Conservation (phyloP, 768 basidiomycete species). For the Mycena leptocephala region DNA sequence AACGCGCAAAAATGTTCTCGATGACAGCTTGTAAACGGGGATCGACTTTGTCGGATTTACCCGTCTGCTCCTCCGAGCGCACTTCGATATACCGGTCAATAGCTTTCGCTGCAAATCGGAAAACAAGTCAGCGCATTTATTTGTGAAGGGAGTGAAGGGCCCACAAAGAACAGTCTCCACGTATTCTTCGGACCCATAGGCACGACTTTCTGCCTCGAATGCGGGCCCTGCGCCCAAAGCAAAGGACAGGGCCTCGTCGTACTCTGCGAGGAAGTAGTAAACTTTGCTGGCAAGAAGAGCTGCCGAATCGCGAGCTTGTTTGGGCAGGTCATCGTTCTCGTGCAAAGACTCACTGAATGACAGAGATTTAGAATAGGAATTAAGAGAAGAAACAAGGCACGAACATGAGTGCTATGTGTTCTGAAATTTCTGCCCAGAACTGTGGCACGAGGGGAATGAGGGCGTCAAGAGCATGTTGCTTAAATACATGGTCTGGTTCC, state of each 20-base stretch:
- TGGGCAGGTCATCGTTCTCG: constrained; percentile 84
- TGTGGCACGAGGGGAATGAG: constrained; percentile 90
- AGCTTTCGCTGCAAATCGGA: constrained; percentile 80
- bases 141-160: constrained; percentile 51
- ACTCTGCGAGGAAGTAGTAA: constrained; percentile 96
- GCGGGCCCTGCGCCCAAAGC: constrained; percentile 92
- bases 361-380: constrained; percentile 22
- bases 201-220: constrained; percentile 83
- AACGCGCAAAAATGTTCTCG: constrained; percentile 90
- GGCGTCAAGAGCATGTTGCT: constrained; percentile 91
- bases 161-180: constrained; percentile 95
- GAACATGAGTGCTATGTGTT: constrained; percentile 91
- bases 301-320: constrained; percentile 84
- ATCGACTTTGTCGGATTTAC: constrained; percentile 78
- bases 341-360: constrained; percentile 87
- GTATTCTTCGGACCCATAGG: constrained; percentile 84
- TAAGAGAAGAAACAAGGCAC: constrained; percentile 48
- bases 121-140: constrained; percentile 15
- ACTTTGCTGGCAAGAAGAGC: constrained; percentile 97
- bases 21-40: constrained; percentile 87
- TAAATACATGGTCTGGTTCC: constrained; percentile 90
- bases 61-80: constrained; percentile 71
- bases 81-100: constrained; percentile 93
- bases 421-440: constrained; percentile 99
- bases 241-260: constrained; percentile 96